phyloP scores from a whole-genome alignment of 2,329 filamentous ascomycete species.

The Trichophyton benhamiae region DNA sequence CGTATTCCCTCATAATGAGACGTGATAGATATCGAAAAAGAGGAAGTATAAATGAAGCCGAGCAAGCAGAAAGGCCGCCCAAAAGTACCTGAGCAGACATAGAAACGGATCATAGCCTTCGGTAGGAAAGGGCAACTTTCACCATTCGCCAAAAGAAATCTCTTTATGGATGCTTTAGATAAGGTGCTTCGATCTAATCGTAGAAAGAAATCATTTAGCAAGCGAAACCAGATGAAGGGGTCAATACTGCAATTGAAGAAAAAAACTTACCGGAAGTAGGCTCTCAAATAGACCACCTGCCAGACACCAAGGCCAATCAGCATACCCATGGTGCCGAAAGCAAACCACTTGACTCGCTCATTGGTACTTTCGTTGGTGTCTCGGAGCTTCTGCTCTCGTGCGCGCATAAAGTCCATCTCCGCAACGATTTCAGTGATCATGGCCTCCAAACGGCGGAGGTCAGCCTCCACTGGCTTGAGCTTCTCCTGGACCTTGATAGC shows the following conservation, averaged over 20 bases:
- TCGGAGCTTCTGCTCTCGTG: conserved; percentile 82
- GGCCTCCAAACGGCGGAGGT: conserved; percentile 86
- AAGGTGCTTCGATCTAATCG: conserved; percentile 52
- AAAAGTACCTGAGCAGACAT: not conserved
- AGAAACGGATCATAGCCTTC: not conserved
- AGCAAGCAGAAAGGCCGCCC: not conserved
- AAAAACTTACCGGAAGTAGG: conserved; percentile 69
- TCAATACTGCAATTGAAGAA: not conserved
- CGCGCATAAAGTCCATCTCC: conserved; percentile 93
- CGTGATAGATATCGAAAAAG: not conserved
- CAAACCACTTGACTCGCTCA: conserved; percentile 97
- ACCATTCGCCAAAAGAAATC: conserved; percentile 1
- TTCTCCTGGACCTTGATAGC: conserved; percentile 94
- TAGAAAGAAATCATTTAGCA: not conserved
- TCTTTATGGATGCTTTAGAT: conserved; percentile 36
- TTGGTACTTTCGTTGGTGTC: conserved; percentile 99
- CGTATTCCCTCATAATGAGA: conserved; percentile 2
- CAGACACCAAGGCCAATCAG: conserved; percentile 79
- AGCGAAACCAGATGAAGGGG: not conserved
- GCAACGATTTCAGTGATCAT: conserved; percentile 73
- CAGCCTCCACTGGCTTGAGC: conserved; percentile 91
- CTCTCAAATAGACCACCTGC: conserved; percentile 95
- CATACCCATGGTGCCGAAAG: conserved; percentile 83
- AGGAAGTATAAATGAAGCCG: not conserved
- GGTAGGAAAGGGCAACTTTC: not conserved